Percentiles rank a stretch among this genome's conserved stretches.
These are phyloP conservation scores for Aspergillus texensis DNA, from an alignment of 2,329 filamentous ascomycete genomes.

Conservation along the genomic window DNA sequence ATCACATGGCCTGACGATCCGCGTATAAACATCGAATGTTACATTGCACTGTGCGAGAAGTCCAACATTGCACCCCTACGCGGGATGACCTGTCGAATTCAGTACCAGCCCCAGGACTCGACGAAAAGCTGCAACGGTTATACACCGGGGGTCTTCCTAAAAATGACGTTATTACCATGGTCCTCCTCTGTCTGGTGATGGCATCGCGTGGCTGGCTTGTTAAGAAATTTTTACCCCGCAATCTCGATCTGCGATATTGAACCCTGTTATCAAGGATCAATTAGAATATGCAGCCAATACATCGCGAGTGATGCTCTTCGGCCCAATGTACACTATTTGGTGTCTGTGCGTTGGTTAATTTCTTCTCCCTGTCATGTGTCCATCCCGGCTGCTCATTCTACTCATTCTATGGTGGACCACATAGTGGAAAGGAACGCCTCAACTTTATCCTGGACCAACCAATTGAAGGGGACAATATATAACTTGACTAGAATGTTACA, in stretches of 20 bases:
- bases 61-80: background rate
- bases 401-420: background rate
- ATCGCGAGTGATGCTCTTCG: slow-evolving; percentile 8
- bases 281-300: slow-evolving; percentile 11
- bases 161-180: slow-evolving; percentile 2
- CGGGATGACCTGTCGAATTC: slow-evolving; percentile 1
- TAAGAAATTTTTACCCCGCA: slow-evolving; percentile 14
- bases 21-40: background rate
- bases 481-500: slow-evolving; percentile 1
- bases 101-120: slow-evolving; percentile 5
- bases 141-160: background rate
- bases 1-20: slow-evolving; percentile 6
- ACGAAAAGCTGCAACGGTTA: slow-evolving; percentile 4
- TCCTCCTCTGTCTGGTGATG: slow-evolving; percentile 20
- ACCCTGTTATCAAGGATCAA: background rate
- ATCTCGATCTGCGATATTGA: slow-evolving; percentile 4
- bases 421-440: background rate
- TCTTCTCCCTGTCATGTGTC: background rate
- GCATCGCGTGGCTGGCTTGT: slow-evolving; percentile 20
- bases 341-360: background rate
- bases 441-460: background rate
- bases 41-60: slow-evolving; percentile 4
- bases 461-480: background rate
- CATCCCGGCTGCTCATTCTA: background rate
- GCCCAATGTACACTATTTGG: background rate